Evolutionary conservation across 2,329 filamentous ascomycete genomes (phyloP).

Genomic region (Diaporthe longicolla): DNA sequence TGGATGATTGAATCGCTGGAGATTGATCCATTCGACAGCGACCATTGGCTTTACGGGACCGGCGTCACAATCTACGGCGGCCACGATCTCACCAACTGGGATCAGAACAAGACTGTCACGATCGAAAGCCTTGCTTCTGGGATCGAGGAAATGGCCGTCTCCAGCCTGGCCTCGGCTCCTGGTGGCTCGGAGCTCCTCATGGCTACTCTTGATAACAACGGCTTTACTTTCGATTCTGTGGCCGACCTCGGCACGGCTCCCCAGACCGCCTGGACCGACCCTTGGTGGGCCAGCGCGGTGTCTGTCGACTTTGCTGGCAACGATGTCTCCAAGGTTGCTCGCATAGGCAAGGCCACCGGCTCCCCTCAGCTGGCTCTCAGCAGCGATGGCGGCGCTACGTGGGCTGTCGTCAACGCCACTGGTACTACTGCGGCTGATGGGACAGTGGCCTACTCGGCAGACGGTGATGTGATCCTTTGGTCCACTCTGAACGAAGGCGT

Average conservation of each 20-base stretch:
- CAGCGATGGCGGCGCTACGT: conserved; percentile 63
- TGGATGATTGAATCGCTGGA: conserved; percentile 74
- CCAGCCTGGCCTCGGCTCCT: conserved; percentile 63
- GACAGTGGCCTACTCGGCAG: conserved; percentile 64
- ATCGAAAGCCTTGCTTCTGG: conserved; percentile 66
- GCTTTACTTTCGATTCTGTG: conserved; percentile 62
- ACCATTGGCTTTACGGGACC: conserved; percentile 73
- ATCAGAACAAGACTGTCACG: conserved; percentile 62
- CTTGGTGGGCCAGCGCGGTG: conserved; percentile 57
- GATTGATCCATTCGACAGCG: conserved; percentile 70
- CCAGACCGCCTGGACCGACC: conserved; percentile 61
- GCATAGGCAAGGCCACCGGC: conserved; percentile 62
- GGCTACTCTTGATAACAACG: conserved; percentile 65
- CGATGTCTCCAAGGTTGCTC: conserved; percentile 61
- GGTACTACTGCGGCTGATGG: conserved; percentile 60
- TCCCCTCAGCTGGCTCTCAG: conserved; percentile 63
- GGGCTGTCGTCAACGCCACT: conserved; percentile 62
- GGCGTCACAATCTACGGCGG: conserved; percentile 59
- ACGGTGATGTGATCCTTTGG: conserved; percentile 65
- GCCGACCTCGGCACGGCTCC: conserved; percentile 58
- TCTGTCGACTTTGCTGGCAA: conserved; percentile 61
- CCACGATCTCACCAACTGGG: conserved; percentile 68
- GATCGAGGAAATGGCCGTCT: conserved; percentile 68
- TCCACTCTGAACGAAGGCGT: conserved; percentile 58
- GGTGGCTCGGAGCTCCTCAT: conserved; percentile 66